Evolutionary conservation across 2,329 filamentous ascomycete genomes (phyloP).

Genomic region (Talaromyces sp.): DNA sequence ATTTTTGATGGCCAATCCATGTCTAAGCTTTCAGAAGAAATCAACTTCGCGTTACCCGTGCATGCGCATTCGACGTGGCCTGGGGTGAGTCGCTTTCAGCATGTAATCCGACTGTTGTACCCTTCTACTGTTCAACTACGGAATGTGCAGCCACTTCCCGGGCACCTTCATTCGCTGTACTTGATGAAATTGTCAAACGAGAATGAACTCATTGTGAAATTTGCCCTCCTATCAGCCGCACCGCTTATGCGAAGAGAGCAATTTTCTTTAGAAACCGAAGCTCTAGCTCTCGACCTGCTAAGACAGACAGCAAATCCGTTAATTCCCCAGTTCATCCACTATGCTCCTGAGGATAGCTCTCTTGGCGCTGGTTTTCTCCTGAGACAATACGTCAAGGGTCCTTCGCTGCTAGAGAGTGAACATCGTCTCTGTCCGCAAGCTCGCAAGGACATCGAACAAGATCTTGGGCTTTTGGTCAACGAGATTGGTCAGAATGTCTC

Average conservation of each 20-base stretch:
- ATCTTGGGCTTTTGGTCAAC: constrained; percentile 34
- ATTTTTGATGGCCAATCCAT: constrained; percentile 2
- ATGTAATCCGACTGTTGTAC: constrained; percentile 28
- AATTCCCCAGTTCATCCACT: constrained; percentile 35
- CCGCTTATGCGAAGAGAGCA: constrained; percentile 38
- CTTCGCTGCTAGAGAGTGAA: constrained; percentile 28
- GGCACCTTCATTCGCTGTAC: constrained; percentile 33
- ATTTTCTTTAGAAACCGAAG: constrained; percentile 36
- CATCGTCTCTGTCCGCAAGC: constrained; percentile 25
- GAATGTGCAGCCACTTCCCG: constrained; percentile 20
- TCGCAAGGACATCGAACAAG: constrained; percentile 28
- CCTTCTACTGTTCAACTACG: constrained; percentile 26
- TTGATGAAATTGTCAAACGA: constrained; percentile 36
- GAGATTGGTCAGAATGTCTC: constrained; percentile 44
- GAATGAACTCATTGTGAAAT: constrained; percentile 33
- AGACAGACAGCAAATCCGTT: constrained; percentile 27
- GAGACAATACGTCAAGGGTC: constrained; percentile 32
- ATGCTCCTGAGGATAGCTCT: constrained; percentile 24
- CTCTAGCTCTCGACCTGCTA: constrained; percentile 33
- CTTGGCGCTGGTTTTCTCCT: constrained; percentile 33
- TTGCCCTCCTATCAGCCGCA: constrained; percentile 28
- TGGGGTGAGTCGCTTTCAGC: constrained; percentile 22
- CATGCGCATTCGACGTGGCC: constrained; percentile 3
- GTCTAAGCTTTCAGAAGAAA: constrained; percentile 8
- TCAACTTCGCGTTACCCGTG: constrained; percentile 7